Percentiles rank a stretch among this genome's conserved stretches.
These are phyloP conservation scores for Eurotiales sp. DNA, from an alignment of 2,329 filamentous ascomycete genomes.

Conservation along the genomic window DNA sequence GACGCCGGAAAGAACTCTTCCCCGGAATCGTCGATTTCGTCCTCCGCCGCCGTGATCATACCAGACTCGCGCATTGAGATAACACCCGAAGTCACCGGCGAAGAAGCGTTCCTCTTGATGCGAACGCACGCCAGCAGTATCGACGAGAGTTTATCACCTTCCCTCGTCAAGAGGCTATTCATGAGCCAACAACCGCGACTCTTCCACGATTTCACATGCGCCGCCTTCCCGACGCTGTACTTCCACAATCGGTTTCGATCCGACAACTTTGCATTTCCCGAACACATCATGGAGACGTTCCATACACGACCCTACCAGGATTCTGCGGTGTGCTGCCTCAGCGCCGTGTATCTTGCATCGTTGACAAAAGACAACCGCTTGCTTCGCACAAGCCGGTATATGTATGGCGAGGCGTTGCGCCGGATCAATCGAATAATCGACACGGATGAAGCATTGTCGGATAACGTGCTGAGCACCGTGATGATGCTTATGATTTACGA, in stretches of 20 bases:
- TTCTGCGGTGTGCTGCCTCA: constrained; percentile 24
- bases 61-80: not conserved
- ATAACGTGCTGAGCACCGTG: constrained; percentile 32
- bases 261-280: constrained; percentile 26
- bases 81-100: constrained; percentile 12
- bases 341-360: constrained; percentile 23
- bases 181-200: constrained; percentile 25
- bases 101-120: constrained; percentile 14
- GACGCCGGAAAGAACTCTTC: constrained; percentile 1
- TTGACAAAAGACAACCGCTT: constrained; percentile 22
- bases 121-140: constrained; percentile 15
- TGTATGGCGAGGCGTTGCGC: constrained; percentile 29
- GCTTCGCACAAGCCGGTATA: constrained; percentile 22
- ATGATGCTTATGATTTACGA: constrained; percentile 36
- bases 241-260: constrained; percentile 26
- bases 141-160: constrained; percentile 24
- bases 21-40: not conserved
- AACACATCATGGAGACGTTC: constrained; percentile 23
- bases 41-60: not conserved
- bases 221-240: constrained; percentile 26
- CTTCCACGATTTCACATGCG: constrained; percentile 26
- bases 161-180: constrained; percentile 25
- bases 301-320: constrained; percentile 17
- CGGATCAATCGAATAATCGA: constrained; percentile 29
- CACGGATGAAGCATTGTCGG: constrained; percentile 27